Conservation (phyloP, 1,139 yeast genomes). For the Yamadazyma songkhlaensis region DNA sequence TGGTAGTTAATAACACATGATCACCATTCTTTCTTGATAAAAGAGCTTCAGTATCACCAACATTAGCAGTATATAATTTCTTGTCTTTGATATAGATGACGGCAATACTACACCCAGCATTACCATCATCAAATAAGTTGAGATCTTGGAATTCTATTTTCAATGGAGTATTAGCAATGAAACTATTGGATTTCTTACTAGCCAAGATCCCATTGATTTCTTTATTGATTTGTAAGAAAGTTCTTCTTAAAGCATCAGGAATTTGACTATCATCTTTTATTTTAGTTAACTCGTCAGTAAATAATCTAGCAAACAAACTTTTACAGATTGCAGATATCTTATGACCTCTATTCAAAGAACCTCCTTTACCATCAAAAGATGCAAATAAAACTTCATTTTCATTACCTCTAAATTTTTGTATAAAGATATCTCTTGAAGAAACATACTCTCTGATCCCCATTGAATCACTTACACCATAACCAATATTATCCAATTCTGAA, state of each 20-base stretch:
- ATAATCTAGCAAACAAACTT: conserved; percentile 61
- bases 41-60: conserved; percentile 87
- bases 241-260: conserved; percentile 71
- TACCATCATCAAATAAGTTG: conserved; percentile 56
- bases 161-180: conserved; percentile 20
- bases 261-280: conserved; percentile 43
- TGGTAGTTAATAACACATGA: conserved; percentile 64
- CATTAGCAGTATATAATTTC: conserved; percentile 75
- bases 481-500: conserved; percentile 73
- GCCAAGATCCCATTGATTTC: conserved; percentile 56
- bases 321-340: conserved; percentile 72
- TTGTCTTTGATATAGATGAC: conserved; percentile 74
- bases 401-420: conserved; percentile 85
- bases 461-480: conserved; percentile 90
- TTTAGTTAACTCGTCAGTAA: conserved; percentile 61
- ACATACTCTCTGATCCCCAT: conserved; percentile 69
- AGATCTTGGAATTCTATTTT: conserved; percentile 44
- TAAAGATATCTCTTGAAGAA: conserved; percentile 78
- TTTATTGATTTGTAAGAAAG: conserved; percentile 76
- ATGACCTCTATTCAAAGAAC: conserved; percentile 57
- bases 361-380: conserved; percentile 81
- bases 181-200: conserved; percentile 31
- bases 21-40: conserved; percentile 82
- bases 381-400: conserved; percentile 72
- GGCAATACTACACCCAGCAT: conserved; percentile 86